Evolutionary conservation across 108 stramenopile genomes (phyloP), one percentile per base, ranked within the genome.

Genomic region (Nannochloropsis oceanica): DNA sequence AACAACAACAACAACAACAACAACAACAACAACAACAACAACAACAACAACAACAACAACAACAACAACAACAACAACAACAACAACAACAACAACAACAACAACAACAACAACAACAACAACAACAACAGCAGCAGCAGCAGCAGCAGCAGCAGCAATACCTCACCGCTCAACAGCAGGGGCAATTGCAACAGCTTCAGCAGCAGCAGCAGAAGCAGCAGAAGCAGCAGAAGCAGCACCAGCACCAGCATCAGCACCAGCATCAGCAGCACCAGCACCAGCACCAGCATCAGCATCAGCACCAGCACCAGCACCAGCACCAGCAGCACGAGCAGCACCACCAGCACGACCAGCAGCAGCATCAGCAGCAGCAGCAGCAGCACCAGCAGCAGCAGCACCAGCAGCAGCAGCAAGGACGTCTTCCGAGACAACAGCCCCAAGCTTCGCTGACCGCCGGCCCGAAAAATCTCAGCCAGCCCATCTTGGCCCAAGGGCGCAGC

Each of bases 11-110:
- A n/a, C 44, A 50, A 84, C 25, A 84, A 84, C 24, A 84, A 50
- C 44, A 26, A 50, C 83, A 84, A 25, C 24, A 43, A 43, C 26
- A 50, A 24, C 50, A 50, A 26, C 50, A 81, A 42, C 81, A 81
- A 42, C 27, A 81, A 42, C 42, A 42, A 42, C 27, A 42, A 81
- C 81, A 27, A 42, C 42, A 42, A 42, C 27, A 42, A 42, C 81
- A 42, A 34, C 34, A 42, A 34, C 34, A 42, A 34, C 34, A 42
- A 34, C 34, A 42, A 34, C 34, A 42, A 34, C 81, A 27, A 81
- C 81, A 81, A 81, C 81, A 81, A 81, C 81, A 81, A 81, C 81
- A 81, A 81, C 81, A 81, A 27, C 27, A 81, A 42, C 34, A 42
- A 27, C 42, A 81, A 27, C 34, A 81, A 81, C 42, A 27, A 42